These are phyloP conservation scores for Hirsutella thompsonii DNA, from an alignment of 2,329 filamentous ascomycete genomes.

Conservation along the genomic window DNA sequence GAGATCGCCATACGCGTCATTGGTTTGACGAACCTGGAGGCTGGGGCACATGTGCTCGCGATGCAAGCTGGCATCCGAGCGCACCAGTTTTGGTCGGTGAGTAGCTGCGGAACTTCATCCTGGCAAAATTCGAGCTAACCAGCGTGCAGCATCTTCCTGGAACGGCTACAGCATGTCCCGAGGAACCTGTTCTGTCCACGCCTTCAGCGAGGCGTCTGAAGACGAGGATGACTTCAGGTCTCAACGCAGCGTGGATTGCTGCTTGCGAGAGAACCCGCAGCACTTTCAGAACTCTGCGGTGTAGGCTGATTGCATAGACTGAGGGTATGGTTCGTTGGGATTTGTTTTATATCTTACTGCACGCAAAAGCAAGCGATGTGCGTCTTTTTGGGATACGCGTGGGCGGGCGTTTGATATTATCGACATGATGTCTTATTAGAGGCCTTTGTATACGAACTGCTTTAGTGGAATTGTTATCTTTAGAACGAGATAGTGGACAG, in stretches of 20 bases:
- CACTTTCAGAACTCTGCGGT: conserved; percentile 6
- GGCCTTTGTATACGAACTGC: no score
- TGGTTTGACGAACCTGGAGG: conserved; percentile 42
- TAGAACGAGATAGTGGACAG: no score
- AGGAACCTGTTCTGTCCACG: conserved; percentile 67
- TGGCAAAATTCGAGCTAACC: conserved; percentile 1
- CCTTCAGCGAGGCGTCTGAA: conserved; percentile 54
- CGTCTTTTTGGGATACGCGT: no score
- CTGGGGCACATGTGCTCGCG: conserved; percentile 72
- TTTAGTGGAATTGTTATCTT: no score
- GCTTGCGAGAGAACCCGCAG: conserved; percentile 30
- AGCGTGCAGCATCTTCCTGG: conserved; percentile 61
- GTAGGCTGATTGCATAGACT: not conserved
- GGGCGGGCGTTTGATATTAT: no score
- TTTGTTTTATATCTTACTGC: no score
- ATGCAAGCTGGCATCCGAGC: conserved; percentile 83
- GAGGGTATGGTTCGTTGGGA: no score
- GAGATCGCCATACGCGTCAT: conserved; percentile 38
- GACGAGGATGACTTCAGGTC: conserved; percentile 50
- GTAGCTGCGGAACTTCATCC: no score
- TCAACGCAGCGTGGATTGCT: conserved; percentile 46
- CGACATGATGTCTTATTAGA: no score
- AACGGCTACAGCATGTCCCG: conserved; percentile 62
- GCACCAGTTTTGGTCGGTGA: conserved; percentile 63
- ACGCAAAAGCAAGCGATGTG: no score